phyloP scores from a whole-genome alignment of 208 protist genomes.

The Trypanosoma avium region DNA sequence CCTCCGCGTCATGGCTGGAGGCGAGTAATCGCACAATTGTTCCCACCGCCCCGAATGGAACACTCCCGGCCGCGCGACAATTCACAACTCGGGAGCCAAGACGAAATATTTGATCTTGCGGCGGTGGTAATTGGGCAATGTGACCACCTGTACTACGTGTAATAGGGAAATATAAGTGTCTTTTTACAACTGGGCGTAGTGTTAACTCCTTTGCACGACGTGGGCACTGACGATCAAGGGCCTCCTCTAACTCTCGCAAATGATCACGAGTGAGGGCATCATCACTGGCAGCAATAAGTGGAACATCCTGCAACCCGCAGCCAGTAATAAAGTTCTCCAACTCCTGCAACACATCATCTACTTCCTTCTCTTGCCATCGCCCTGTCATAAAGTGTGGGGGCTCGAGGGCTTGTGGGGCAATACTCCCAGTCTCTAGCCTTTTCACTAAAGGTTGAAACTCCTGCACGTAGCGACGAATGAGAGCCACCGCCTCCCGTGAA shows the following conservation, averaged over 20 bases:
- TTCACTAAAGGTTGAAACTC: constrained; percentile 72
- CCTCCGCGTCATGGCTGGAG: constrained; percentile 73
- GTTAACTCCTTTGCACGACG: constrained; percentile 39
- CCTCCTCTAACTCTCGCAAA: constrained; percentile 63
- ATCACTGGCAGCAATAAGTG: constrained; percentile 75
- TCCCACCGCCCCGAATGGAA: constrained; percentile 78
- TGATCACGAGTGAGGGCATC: constrained; percentile 61
- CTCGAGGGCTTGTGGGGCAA: constrained; percentile 58
- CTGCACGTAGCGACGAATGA: constrained; percentile 64
- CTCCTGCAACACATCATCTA: constrained; percentile 69
- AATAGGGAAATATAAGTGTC: constrained; percentile 81
- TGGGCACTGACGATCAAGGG: constrained; percentile 39
- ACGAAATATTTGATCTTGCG: constrained; percentile 61
- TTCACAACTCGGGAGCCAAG: constrained; percentile 86
- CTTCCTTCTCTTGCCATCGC: constrained; percentile 52
- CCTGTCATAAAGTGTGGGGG: constrained; percentile 75
- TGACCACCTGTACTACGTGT: constrained; percentile 61
- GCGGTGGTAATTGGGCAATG: constrained; percentile 73
- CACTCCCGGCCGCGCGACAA: constrained; percentile 69
- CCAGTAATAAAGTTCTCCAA: constrained; percentile 64
- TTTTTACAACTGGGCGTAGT: constrained; percentile 43
- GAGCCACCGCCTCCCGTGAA: constrained; percentile 56
- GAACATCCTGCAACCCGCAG: constrained; percentile 54
- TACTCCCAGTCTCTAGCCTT: constrained; percentile 51
- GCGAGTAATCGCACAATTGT: constrained; percentile 85